Base-by-base conservation (phyloP, 768 basidiomycete species). In the Boletus pseudopeckii region DNA sequence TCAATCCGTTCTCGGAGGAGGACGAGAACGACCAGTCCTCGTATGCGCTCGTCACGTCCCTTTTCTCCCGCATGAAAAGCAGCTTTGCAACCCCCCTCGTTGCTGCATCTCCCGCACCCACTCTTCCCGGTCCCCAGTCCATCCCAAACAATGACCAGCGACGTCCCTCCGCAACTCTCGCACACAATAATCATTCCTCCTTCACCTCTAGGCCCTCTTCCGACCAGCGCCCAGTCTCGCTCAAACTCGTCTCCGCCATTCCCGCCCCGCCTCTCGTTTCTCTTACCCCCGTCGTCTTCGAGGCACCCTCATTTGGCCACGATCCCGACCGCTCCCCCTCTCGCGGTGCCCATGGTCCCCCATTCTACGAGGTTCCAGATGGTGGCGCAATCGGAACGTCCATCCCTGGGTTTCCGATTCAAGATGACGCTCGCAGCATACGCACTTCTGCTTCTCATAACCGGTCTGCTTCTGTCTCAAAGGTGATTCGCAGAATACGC, bases 341-440 rank as follows among this genome's bases (percentile, higher is more conserved):
- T 54, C 80, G 82, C 14, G 69, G 73, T 52, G 79, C 76, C 13
- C 70, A 74, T 42, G 74, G 77, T 32, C 72, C 83, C 7, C 80
- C 84, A 7, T 72, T 74, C 5, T 76, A 78, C 50, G 88, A 89
- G 28, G 71, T 72, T 20, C 70, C 75, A 6, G 77, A 79, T 48
- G 84, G 88, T 49, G 75, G 74, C 15, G 71, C 77, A 3, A 84
- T 86, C 69, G 86, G 85, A 17, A 87, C 85, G 2, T 80, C 85
- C 22, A 94, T 97, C 34, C 94, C 94, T 36, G 94, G 94, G 0
- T 97, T 97, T 61, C 90, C 93, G 3, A 90, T 97, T 9, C 86
- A 83, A 52, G 94, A 96, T 64, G 94, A 97, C 69, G 84, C 92
- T 24, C 79, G 92, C 48, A 94, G 93, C 64, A 81, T 94, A 64